A percentile compares a stretch with the other conserved stretches of the same genome.
phyloP scores from a whole-genome alignment of 345 rosid species.

The Firmiana major region DNA sequence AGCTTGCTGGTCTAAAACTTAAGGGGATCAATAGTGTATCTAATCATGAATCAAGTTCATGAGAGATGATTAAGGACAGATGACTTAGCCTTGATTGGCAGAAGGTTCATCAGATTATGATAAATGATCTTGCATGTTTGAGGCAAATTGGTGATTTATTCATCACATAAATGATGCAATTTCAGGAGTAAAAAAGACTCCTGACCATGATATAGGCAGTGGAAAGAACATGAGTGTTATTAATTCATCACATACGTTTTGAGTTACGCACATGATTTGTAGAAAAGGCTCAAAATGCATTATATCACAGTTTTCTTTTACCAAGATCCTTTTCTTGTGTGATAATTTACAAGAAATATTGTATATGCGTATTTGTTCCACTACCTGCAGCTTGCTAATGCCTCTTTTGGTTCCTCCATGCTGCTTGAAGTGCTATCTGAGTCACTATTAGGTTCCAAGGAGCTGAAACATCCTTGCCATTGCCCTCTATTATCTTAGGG shows the following conservation, averaged over 20 bases:
- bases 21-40: neutral
- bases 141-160: neutral
- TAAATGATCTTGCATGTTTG: neutral
- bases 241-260: neutral
- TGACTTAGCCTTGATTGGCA: neutral
- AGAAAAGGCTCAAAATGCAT: neutral
- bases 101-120: neutral
- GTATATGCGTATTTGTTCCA: neutral
- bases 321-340: neutral
- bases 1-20: neutral
- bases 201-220: neutral
- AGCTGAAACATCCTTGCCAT: slow-evolving; percentile 16
- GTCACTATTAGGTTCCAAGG: slow-evolving; percentile 26
- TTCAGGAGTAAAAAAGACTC: neutral
- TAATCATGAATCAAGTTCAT: neutral
- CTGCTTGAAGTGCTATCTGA: slow-evolving; percentile 42
- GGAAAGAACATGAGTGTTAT: neutral
- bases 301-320: neutral
- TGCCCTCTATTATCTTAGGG: slow-evolving; percentile 18
- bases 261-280: neutral
- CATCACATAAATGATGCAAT: neutral
- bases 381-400: slow-evolving; percentile 18
- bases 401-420: slow-evolving; percentile 30
- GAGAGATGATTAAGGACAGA: neutral
- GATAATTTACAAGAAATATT: slow-evolving; percentile 9